Evolutionary conservation across 2,329 filamentous ascomycete species (phyloP), one percentile per base, ranked within the genome.

Genomic region (Xylariaceae sp.): DNA sequence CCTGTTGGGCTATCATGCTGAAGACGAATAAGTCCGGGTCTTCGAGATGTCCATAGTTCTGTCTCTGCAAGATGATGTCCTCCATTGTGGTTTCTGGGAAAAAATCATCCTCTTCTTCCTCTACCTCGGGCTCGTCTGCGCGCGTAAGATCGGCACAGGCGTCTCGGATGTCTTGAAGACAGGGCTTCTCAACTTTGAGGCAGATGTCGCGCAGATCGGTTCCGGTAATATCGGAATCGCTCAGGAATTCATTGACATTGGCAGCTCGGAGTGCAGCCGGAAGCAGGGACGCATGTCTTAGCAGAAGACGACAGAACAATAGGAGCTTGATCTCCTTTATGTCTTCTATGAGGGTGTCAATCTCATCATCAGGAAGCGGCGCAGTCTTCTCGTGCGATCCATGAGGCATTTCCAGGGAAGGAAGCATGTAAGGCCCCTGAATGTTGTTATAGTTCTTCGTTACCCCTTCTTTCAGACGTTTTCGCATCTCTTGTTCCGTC

Each of bases 111-210:
- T 73, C 70, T 39, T 73, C 71, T 2, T 74, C 70, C 51, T 63
- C 58, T 1, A 51, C 55, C 9, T 71, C 66, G 1, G 65, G 61
- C 35, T 71, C 66, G 34, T 76, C 74, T 10, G 70, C 72, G 11
- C 77, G 72, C 13, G 73, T 71, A 49, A 80, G 75, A 64, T 81
- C 78, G 3, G 78, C 79, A 63, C 78, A 81, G 11, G 78, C 78
- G 66, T 82, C 78, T 48, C 78, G 73, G 18, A 81, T 74, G 50
- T 79, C 77, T 62, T 82, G 77, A 2, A 80, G 70, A n/a, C 68
- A 70, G 15, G 78, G 78, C 50, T 75, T 73, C 59, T 81, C 78
- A 51, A 80, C 68, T 60, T 77, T 77, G 18, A 81, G 69, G 60
- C 76, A 79, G 4, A 81, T 62, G 62, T 80, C 78, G 61, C 78